Conservation (phyloP, 345 rosid genomes). For the Salix udensis region DNA sequence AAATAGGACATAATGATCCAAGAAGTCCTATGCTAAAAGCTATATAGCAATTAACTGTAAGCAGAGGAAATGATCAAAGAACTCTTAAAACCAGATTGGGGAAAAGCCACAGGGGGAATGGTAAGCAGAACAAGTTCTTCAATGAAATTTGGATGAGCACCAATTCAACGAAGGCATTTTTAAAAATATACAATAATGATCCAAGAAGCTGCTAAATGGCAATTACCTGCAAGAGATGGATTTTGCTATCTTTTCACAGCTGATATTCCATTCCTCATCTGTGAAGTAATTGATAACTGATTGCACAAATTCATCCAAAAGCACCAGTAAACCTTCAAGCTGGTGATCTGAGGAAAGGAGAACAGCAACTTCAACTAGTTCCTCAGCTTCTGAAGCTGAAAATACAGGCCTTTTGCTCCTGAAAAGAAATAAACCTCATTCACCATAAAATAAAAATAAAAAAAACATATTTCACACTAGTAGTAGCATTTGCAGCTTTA, state of each 20-base stretch:
- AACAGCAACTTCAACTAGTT: constrained; percentile 46
- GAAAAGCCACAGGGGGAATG: background rate
- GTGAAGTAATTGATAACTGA: constrained; percentile 55
- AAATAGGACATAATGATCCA: background rate
- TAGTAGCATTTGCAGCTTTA: constrained; percentile 11
- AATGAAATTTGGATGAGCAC: background rate
- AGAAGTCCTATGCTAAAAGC: too few species aligned
- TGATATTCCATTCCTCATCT: constrained; percentile 69
- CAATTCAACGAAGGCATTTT: background rate
- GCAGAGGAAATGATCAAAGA: too few species aligned
- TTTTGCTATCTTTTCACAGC: constrained; percentile 58
- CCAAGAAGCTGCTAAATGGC: background rate
- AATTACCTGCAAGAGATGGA: constrained; percentile 66
- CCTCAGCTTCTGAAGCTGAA: constrained; percentile 53
- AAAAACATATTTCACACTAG: background rate
- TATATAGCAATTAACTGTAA: too few species aligned
- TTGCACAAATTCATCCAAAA: constrained; percentile 43
- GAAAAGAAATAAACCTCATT: constrained; percentile 15
- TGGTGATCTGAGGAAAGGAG: constrained; percentile 55
- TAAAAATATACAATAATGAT: background rate
- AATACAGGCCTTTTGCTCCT: constrained; percentile 51
- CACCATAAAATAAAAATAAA: background rate
- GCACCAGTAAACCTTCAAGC: constrained; percentile 57
- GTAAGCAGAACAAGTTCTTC: background rate
- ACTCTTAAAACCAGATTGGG: background rate